Evolutionary conservation across 2,329 filamentous ascomycete species (phyloP).

Genomic region (Penicillium corylophilum): DNA sequence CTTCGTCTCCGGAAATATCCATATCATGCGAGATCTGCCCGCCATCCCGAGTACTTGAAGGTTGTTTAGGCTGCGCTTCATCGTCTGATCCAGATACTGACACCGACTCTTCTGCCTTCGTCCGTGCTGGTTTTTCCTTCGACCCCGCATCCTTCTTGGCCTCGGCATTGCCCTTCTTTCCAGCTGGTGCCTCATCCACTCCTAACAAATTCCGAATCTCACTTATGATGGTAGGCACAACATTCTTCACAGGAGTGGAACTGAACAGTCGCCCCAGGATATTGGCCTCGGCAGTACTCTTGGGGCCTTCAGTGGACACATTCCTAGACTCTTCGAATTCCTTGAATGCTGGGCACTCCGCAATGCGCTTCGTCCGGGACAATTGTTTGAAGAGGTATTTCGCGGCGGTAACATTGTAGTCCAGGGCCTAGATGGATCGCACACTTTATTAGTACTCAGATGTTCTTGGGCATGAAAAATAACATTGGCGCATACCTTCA

Average conservation of each 20-base stretch:
- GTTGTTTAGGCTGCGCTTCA: conserved; percentile 1
- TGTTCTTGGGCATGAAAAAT: not conserved
- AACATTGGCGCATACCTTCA: conserved; percentile 49
- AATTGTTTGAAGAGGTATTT: conserved; percentile 59
- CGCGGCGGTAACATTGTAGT: conserved; percentile 51
- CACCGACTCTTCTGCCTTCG: conserved; percentile 4
- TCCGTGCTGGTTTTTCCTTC: conserved; percentile 9
- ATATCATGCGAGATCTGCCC: conserved; percentile 12
- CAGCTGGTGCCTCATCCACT: conserved; percentile 26
- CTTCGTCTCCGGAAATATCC: conserved; percentile 27
- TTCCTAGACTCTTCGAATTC: conserved; percentile 39
- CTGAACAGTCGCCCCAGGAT: conserved; percentile 61
- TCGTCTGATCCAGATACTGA: conserved; percentile 13
- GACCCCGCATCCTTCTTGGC: conserved; percentile 9
- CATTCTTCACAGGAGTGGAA: conserved; percentile 58
- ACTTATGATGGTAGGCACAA: conserved; percentile 48
- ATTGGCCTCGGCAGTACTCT: conserved; percentile 53
- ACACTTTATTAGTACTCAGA: not conserved
- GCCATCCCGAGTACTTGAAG: conserved; percentile 4
- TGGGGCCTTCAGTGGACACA: conserved; percentile 37
- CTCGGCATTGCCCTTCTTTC: conserved; percentile 14
- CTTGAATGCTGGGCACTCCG: conserved; percentile 50
- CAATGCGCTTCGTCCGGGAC: conserved; percentile 57
- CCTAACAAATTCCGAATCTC: conserved; percentile 42
- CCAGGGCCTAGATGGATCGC: conserved; percentile 43